phyloP scores from a whole-genome alignment of 164 flowering plant genomes.

The Aristolochia contorta region DNA sequence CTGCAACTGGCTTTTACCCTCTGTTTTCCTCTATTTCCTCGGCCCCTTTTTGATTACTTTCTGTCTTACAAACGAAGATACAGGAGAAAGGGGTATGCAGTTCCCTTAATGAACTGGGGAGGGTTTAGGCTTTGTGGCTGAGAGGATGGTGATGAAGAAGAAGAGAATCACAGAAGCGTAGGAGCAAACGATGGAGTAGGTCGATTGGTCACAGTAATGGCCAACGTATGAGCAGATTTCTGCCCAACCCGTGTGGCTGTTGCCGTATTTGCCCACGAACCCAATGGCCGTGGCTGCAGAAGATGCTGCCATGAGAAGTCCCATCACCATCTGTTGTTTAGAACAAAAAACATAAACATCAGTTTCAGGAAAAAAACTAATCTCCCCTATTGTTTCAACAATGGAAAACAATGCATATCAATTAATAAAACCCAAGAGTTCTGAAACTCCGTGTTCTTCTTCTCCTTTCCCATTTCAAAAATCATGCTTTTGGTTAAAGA shows the following conservation, averaged over 20 bases:
- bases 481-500: no score
- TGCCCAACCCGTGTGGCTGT: conserved; percentile 38
- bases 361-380: neutral
- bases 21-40: no score
- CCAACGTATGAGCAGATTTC: conserved; percentile 30
- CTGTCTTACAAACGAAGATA: no score
- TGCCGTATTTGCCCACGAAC: conserved; percentile 37
- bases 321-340: conserved; percentile 32
- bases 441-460: neutral
- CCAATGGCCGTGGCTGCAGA: conserved; percentile 52
- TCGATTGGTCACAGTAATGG: conserved; percentile 33
- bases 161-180: conserved; percentile 28
- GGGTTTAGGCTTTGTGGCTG: conserved; percentile 16
- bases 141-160: conserved; percentile 25
- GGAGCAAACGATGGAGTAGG: conserved; percentile 25
- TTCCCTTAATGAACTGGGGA: neutral
- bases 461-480: no score
- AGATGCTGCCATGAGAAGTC: conserved; percentile 31
- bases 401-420: neutral
- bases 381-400: neutral
- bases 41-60: no score
- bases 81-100: no score
- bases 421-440: no score
- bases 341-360: neutral
- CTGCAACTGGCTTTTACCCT: no score